Evolutionary conservation across 345 rosid genomes (phyloP), one percentile per base, ranked within the genome.

Genomic region (Turritis glabra): DNA sequence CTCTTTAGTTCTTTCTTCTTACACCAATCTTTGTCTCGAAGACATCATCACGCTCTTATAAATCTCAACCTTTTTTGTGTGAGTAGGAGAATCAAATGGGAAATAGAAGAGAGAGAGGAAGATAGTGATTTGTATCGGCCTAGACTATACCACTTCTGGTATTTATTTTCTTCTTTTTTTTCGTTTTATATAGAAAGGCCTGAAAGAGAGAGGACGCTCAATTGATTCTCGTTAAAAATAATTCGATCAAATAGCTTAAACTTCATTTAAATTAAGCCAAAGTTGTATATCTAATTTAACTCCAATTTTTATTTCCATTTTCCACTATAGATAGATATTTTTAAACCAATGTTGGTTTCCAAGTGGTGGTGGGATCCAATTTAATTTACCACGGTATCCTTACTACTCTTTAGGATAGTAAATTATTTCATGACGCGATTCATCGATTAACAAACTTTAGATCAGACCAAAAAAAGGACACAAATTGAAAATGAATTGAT

Each of bases 101-200:
- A 51, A 23, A 23, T 4, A 13, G 40, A 21, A 69, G 3, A 60
- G 11, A 52, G 19, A 15, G 25, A 72, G 19, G 6, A 15, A 72
- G 80, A 78, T 40, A 50, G 64, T 71, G 81, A 77, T 54, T 69
- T 69, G 75, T 44, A 69, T 70, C 26, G 58, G 76, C 80, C 46
- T 77, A 77, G 80, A 55, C 80, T 71, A 77, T 71, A 71, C 80
- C 80, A 77, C 66, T 77, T 77, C 26, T 77, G 67, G 61, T 77
- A 64, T 77, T 56, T 64, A 52, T 55, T 55, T 56, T 56, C 46
- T 56, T 71, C 12, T 55, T 54, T 56, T 69, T 14, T 46, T 56
- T 27, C 53, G 37, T 63, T 54, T 71, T 70, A 63, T 77, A 71
- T 55, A 76, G 64, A 76, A 18, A 69, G 54, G 15, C 14, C 14